Conservation (phyloP, 257 asterid species). For the Dorcoceras hygrometricum region DNA sequence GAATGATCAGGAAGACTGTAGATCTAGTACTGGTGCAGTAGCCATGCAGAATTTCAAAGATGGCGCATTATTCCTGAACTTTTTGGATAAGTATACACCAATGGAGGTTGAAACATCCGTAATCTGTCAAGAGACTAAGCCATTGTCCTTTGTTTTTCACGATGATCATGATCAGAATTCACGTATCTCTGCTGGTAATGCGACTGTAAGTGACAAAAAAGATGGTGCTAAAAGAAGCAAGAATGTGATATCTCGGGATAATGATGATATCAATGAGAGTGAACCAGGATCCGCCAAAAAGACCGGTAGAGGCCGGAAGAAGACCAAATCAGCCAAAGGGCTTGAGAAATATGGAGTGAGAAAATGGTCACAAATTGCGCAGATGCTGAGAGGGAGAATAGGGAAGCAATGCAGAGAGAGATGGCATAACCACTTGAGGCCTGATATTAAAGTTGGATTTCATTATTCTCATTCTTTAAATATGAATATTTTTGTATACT, state of each 20-base stretch:
- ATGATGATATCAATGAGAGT: constrained; percentile 9
- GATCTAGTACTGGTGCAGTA: neutral
- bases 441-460: constrained; percentile 65
- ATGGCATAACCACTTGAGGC: constrained; percentile 94
- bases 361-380: constrained; percentile 86
- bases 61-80: constrained; percentile 30
- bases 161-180: constrained; percentile 71
- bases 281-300: constrained; percentile 27
- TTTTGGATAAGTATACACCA: constrained; percentile 25
- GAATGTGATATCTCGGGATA: constrained; percentile 3
- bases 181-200: constrained; percentile 44
- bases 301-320: constrained; percentile 35
- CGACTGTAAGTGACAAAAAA: constrained; percentile 24
- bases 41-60: constrained; percentile 32
- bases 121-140: constrained; percentile 26
- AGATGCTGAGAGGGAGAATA: constrained; percentile 67
- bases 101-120: constrained; percentile 30
- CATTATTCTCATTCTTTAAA: constrained; percentile 1
- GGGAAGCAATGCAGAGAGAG: constrained; percentile 95
- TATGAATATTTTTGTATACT: neutral
- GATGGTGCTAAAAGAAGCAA: constrained; percentile 17
- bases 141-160: constrained; percentile 32
- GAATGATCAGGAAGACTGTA: constrained; percentile 33
- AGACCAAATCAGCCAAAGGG: constrained; percentile 66
- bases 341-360: constrained; percentile 77